Base-by-base conservation (phyloP, 2,329 filamentous ascomycete species). In the Fusarium falciforme region DNA sequence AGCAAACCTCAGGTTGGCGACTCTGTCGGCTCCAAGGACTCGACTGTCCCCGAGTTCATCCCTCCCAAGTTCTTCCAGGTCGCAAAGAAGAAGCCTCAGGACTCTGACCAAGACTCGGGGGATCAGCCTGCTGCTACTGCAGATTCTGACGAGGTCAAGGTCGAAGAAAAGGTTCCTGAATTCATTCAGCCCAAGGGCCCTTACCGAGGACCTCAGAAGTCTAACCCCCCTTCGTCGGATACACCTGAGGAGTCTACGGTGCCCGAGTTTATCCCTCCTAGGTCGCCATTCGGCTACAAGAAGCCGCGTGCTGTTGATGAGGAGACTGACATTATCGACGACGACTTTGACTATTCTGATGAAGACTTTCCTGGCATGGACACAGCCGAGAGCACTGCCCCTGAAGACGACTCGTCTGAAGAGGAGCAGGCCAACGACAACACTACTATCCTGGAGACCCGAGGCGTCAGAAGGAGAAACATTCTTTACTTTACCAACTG, bases 401-500 rank as follows among this genome's bases (percentile, higher is more conserved):
- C 33, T 42, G 63, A 54, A 11, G 33, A 25, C 6, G 47, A 69
- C 33, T 66, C 55, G 17, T 59, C 67, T 42, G 64, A 68, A 7
- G 58, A 67, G 22, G 62, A 72, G n/a, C 22, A 72, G 16, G 29
- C 68, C 38, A 57, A 63, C 31, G 59, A 70, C 10, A 25, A 35
- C 20, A 62, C 72, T 12, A 22, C 69, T 42, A 54, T 64, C 6
- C n/a, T 78, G 27, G 61, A 76, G 17, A 44, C 61, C 6, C 66
- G 77, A 57, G 72, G 68, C 14, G 27, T 54, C 35, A 65, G 55
- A 29, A 76, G 73, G 52, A 64, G 74, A 31, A 89, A 87, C 71
- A 84, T 84, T 1, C 75, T 89, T 11, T 89, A 90, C 79, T 89
- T 89, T 66, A 85, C 87, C 11, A 89, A 88, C 71, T 89, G 88